Percentiles rank a stretch among this genome's conserved stretches.
Evolutionary conservation across 306 rosid genomes (phyloP).

Genomic region (Sophora flavescens): DNA sequence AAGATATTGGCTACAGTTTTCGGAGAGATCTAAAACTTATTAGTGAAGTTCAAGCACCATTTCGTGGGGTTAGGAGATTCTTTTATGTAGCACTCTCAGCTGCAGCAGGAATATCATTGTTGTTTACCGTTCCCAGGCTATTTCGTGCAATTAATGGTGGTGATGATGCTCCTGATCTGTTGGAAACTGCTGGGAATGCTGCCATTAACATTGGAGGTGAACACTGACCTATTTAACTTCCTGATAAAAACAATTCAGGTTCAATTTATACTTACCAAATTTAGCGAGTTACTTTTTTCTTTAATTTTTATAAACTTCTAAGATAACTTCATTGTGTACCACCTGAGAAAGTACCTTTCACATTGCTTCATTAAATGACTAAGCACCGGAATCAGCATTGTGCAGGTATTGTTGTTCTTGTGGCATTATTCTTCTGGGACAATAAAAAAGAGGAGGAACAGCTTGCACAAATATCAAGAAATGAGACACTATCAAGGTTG

Average conservation of each 20-base stretch:
- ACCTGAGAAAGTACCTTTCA: too few species aligned
- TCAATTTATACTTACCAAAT: slow-evolving; percentile 35
- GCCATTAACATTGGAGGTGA: slow-evolving; percentile 94
- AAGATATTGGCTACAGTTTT: slow-evolving; percentile 91
- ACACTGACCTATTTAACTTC: slow-evolving; percentile 42
- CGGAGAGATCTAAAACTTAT: slow-evolving; percentile 98
- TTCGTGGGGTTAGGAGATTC: slow-evolving; percentile 93
- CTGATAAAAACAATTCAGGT: slow-evolving; percentile 39
- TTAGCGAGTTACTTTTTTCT: slow-evolving; percentile 9
- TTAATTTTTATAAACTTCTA: not conserved
- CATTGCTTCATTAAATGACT: slow-evolving; percentile 67
- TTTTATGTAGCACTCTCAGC: slow-evolving; percentile 83
- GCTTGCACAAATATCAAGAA: slow-evolving; percentile 80
- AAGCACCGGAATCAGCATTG: slow-evolving; percentile 73
- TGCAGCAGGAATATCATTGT: slow-evolving; percentile 88
- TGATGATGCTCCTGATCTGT: slow-evolving; percentile 84
- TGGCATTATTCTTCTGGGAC: slow-evolving; percentile 93
- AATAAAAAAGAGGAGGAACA: slow-evolving; percentile 97
- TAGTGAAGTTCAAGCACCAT: slow-evolving; percentile 99
- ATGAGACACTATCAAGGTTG: slow-evolving; percentile 89
- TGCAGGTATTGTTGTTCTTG: slow-evolving; percentile 81
- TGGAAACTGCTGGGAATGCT: slow-evolving; percentile 88
- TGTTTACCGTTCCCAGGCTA: slow-evolving; percentile 79
- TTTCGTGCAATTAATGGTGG: slow-evolving; percentile 77
- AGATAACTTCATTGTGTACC: slow-evolving; percentile 12